phyloP scores from a whole-genome alignment of 1,284 basidiomycete genomes.

The Cutaneotrichosporon curvatum region DNA sequence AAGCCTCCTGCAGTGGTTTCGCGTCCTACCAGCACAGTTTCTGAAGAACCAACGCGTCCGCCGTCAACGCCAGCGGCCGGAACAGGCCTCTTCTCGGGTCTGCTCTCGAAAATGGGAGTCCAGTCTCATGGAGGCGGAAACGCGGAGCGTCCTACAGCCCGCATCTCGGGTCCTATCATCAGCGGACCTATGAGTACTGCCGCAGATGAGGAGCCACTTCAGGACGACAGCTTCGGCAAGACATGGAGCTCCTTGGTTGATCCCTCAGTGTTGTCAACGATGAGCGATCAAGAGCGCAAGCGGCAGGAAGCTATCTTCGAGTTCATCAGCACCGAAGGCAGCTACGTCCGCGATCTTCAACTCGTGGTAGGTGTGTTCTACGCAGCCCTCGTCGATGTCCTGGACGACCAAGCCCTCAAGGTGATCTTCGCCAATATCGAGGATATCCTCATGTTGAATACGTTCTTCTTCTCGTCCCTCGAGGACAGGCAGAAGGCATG shows the following conservation, averaged over 20 bases:
- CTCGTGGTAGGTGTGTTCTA: constrained; percentile 81
- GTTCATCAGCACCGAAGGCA: constrained; percentile 75
- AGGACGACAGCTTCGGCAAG: constrained; percentile 45
- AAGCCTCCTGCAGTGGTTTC: not conserved
- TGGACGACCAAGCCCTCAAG: constrained; percentile 70
- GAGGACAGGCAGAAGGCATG: constrained; percentile 86
- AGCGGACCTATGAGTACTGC: constrained; percentile 2
- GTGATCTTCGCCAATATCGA: constrained; percentile 91
- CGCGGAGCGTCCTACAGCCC: not conserved
- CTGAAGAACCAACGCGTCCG: not conserved
- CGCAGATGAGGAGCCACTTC: not conserved
- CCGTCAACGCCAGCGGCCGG: not conserved
- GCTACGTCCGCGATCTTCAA: constrained; percentile 83
- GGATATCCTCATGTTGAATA: constrained; percentile 78
- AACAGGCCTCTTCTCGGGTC: constrained; percentile 19
- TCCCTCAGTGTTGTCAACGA: constrained; percentile 65
- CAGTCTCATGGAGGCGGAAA: not conserved
- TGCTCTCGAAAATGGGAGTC: constrained; percentile 20
- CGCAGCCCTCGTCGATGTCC: constrained; percentile 61
- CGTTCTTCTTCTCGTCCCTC: constrained; percentile 74
- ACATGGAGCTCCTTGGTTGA: constrained; percentile 90
- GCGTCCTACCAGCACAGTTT: not conserved
- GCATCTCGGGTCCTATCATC: constrained; percentile 3
- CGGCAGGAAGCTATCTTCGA: constrained; percentile 88
- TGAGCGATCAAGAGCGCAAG: constrained; percentile 67